These are phyloP conservation scores for Apiospora aurea DNA, from an alignment of 2,329 filamentous ascomycete species.

Conservation along the genomic window DNA sequence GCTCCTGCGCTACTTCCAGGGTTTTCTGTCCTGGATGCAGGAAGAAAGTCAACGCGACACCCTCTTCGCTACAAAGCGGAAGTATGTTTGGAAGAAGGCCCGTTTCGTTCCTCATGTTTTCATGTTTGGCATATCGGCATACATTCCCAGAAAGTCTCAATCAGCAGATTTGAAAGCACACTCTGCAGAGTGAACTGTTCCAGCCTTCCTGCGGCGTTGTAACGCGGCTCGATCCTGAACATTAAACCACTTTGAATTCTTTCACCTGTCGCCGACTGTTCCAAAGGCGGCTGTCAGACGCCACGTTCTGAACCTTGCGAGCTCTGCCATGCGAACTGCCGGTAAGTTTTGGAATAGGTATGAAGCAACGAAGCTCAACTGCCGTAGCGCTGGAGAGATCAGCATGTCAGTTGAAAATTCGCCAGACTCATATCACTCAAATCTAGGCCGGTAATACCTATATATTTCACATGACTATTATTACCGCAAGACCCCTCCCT, in stretches of 20 bases:
- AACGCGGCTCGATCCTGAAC: constrained; percentile 13
- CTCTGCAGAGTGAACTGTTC: background rate
- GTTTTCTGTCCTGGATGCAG: background rate
- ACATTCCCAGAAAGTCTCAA: constrained; percentile 5
- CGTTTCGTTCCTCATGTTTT: background rate
- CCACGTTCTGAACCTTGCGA: constrained; percentile 8
- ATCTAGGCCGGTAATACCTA: background rate
- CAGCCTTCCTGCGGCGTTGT: background rate
- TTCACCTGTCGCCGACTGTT: background rate
- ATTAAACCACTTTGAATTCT: constrained; percentile 1
- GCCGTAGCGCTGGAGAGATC: background rate
- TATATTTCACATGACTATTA: background rate
- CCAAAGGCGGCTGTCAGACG: background rate
- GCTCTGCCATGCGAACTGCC: background rate
- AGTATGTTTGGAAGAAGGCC: background rate
- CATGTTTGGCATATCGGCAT: background rate
- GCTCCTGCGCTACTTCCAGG: constrained; percentile 9
- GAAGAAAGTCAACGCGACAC: constrained; percentile 4
- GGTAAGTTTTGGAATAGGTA: background rate
- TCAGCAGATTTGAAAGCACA: background rate
- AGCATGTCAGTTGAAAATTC: background rate
- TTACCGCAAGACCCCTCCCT: background rate
- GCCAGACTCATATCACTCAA: background rate
- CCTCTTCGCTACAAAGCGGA: background rate
- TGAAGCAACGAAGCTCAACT: background rate